Evolutionary conservation across 1,284 basidiomycete genomes (phyloP), one percentile per base, ranked within the genome.

Genomic region (Agaricales sp.): DNA sequence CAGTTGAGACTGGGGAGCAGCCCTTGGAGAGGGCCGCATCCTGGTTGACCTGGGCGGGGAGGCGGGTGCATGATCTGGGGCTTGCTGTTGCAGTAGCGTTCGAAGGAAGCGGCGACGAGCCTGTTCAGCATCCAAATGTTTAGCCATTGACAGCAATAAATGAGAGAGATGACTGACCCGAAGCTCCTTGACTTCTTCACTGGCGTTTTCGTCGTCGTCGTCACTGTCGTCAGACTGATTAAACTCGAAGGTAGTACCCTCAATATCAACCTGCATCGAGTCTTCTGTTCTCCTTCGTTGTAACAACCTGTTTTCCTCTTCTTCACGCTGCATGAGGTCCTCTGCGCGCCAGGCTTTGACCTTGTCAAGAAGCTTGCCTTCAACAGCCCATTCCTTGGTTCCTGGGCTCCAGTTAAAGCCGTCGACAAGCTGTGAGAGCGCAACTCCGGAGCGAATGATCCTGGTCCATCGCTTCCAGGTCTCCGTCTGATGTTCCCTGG

Each of bases 391-490:
- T 46, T 79, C 67, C 44, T 75, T 66, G 18, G 77, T 75, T 0
- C 75, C 76, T 20, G 77, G 71, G 16, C 74, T 72, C 70, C 85
- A 82, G 20, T 70, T 73, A 57, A 97, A 82, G 0, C 94, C 94
- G 39, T 87, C 79, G 4, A 93, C 84, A 25, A 76, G 65, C 47
- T 75, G 75, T 2, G 80, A 76, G 50, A 98, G 67, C 45, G 78
- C 78, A 3, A 86, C 78, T 0, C 80, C 83, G 22, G 81, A 77
- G 52, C 91, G 81, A 0, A 79, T 74, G 14, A 92, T 70, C 26
- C 95, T 74, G 47, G 80, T 77, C 82, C 88, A 95, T 14, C 90
- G 70, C 61, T 64, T 68, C 26, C 58, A 58, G 4, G 63, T 62
- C 20, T 61, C 61, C 46, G 30, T 47, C 51, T 45, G 51, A 47